Percentiles rank a stretch among this genome's conserved stretches.
Evolutionary conservation across 2,329 filamentous ascomycete species (phyloP).

Genomic region (Apiospora sp.): DNA sequence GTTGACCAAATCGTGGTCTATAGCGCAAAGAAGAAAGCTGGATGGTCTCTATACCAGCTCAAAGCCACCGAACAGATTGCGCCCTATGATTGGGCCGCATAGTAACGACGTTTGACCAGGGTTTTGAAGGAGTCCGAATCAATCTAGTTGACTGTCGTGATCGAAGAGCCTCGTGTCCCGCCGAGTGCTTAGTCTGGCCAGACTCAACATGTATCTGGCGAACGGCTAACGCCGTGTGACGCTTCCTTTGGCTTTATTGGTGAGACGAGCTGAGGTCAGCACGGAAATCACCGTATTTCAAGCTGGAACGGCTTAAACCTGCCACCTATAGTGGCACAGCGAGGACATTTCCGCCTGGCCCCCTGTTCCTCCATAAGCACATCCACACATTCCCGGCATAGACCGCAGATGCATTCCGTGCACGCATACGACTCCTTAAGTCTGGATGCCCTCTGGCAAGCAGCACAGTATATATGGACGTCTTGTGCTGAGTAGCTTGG

Average conservation of each 20-base stretch:
- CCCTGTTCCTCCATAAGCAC: constrained; percentile 79
- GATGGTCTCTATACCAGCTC: background rate
- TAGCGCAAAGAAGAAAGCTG: background rate
- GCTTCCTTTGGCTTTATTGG: background rate
- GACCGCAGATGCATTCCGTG: constrained; percentile 93
- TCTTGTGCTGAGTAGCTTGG: constrained; percentile 75
- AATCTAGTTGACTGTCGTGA: background rate
- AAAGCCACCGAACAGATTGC: background rate
- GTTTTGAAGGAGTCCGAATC: background rate
- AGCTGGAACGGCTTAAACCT: constrained; percentile 87
- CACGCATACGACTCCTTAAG: constrained; percentile 90
- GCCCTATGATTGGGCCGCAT: background rate
- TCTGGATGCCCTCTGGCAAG: constrained; percentile 79
- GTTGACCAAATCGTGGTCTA: background rate
- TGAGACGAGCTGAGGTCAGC: background rate
- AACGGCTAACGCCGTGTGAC: background rate
- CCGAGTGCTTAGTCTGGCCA: background rate
- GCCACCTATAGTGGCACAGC: constrained; percentile 80
- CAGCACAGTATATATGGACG: constrained; percentile 92
- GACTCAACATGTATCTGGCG: background rate
- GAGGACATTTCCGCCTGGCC: constrained; percentile 78
- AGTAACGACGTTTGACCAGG: background rate
- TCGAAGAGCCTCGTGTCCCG: background rate
- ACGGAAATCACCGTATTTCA: constrained; percentile 70
- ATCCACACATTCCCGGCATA: constrained; percentile 89